Base-by-base conservation (phyloP, 1,139 yeast genomes). In the Spathaspora sp. region DNA sequence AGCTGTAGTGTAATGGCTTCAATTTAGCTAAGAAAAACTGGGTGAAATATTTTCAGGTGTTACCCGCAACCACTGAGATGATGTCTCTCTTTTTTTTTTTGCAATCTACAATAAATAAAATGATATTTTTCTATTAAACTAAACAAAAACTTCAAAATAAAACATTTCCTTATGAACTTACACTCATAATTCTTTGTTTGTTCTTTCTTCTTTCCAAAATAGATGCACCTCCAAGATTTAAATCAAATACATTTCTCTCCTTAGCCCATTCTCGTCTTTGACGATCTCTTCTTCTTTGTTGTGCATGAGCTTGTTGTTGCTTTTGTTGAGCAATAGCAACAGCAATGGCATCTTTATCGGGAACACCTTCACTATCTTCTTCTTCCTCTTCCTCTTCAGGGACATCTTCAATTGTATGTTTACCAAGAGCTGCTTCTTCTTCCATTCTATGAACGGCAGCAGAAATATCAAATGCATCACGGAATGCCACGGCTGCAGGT, bases 401-500 rank as follows among this genome's bases (percentile, higher is more conserved):
- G 27, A 64, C 61, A 43, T 66, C 63, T 41, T 60, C 54, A 49
- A 64, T 57, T 27, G 58, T 57, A 20, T 53, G 52, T 10, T 68
- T 65, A 18, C 72, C 63, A 40, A 82, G 67, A 1, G 82, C 78
- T 18, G 84, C 85, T 60, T 89, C 97, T 67, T 89, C 96, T 37
- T 91, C 96, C 75, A 82, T 82, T 64, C 99, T 83, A 62, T 90
- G 96, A 7, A 93, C 96, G 0, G 97, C 97, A 48, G 95, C 84
- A 16, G 96, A 86, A 13, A 93, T 87, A 61, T 93, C 99, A 67
- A 91, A 91, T 8, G 96, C 97, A 59, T 93, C 99, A 57, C 90
- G 85, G 73, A 93, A 79, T 0, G 96, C 96, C 46, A 86, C 89
- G 0, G 95, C 95, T 6, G 95, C 96, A 4, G 97, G 97, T 1